Conservation (phyloP, 176 grass and related monocot genomes). For the Puya raimondii region DNA sequence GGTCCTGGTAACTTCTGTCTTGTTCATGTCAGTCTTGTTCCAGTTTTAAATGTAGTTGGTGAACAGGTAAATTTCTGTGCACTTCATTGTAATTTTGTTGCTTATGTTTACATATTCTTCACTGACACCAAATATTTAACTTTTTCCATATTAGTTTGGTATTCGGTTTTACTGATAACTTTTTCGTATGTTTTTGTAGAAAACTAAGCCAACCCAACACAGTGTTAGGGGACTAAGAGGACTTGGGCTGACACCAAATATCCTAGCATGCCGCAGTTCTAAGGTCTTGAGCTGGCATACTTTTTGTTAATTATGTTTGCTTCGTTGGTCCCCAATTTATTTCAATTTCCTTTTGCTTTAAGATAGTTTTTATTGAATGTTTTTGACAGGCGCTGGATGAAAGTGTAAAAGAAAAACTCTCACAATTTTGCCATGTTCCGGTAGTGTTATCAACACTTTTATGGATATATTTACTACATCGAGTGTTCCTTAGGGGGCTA, state of each 20-base stretch:
- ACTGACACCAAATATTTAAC: background rate
- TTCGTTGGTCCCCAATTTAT: background rate
- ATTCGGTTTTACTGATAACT: conserved; percentile 15
- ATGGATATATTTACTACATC: background rate
- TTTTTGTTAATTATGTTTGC: conserved; percentile 8
- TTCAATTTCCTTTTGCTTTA: conserved; percentile 8
- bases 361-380: conserved; percentile 20
- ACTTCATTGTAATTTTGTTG: background rate
- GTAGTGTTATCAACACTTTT: conserved; percentile 39
- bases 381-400: conserved; percentile 54
- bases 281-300: conserved; percentile 40
- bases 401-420: conserved; percentile 75
- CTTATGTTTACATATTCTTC: background rate
- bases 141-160: background rate
- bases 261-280: conserved; percentile 78
- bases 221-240: conserved; percentile 80
- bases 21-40: conserved; percentile 96
- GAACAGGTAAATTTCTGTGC: conserved; percentile 63
- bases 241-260: conserved; percentile 82
- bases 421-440: conserved; percentile 87
- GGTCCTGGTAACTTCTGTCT: conserved; percentile 87
- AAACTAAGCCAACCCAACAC: conserved; percentile 98
- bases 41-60: conserved; percentile 87
- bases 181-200: conserved; percentile 38
- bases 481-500: background rate